Base-by-base conservation (phyloP, 306 rosid species). In the Begonia masoniana region DNA sequence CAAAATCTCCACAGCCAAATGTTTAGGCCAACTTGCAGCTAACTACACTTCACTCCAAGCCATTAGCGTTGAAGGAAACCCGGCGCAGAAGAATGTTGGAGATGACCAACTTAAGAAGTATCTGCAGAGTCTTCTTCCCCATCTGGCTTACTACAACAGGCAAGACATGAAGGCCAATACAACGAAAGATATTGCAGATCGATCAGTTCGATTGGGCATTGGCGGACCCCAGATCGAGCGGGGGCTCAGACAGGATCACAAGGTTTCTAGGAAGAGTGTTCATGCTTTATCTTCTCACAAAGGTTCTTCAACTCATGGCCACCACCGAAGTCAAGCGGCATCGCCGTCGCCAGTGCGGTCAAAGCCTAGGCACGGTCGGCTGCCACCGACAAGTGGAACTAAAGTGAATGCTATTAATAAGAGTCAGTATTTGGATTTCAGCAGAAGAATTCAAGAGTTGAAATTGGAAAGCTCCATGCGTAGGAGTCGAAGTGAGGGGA, bases 21-120 rank as follows among this genome's bases (percentile, higher is more conserved):
- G 93, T 62, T 86, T 92, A 10, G 96, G 94, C 56, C 99, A 86
- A 54, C 95, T 86, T 52, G 99, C 96, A n/a, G 93, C 99, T 47
- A 83, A 81, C 73, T 92, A 83, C 58, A 77, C 64, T 57, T 86
- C 96, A 43, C 62, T 86, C 77, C 96, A 81, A 76, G 95, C 85
- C 56, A 79, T 92, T 66, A 75, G 84, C 80, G 70, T 83, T 78
- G 95, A 86, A 55, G 99, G 99, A 55, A 91, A 86, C 78, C 94
- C 96, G 0, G 81, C 84, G 39, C 99, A 86, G 70, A 91, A 83
- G 73, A 91, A 91, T 50, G 99, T 91, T 21, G 99, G 96, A 17
- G 95, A 91, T 57, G 99, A 91, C 54, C 96, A 86, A 52, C 73
- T 91, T 63, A 91, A 81, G 81, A 91, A 92, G 43, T 64, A 75